A percentile compares a stretch with the other conserved stretches of the same genome.
Conservation (phyloP, 2,329 filamentous ascomycete species). For the Emmonsiellopsis sp. region DNA sequence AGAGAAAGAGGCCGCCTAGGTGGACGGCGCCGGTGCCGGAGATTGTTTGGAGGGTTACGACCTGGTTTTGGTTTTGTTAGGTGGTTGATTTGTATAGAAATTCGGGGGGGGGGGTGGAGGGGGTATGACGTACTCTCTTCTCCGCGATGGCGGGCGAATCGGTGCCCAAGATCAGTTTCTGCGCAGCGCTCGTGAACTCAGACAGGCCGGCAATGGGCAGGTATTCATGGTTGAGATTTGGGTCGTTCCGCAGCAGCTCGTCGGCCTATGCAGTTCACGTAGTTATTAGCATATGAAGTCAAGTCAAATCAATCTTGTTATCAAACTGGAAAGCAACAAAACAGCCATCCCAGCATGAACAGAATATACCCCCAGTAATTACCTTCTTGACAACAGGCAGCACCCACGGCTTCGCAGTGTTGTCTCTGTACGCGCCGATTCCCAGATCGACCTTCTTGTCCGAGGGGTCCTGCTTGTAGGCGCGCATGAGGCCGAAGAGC, state of each 20-base stretch:
- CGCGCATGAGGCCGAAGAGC: slow-evolving; percentile 84
- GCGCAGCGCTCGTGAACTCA: slow-evolving; percentile 78
- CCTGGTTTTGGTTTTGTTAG: slow-evolving; percentile 25
- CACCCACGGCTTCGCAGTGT: slow-evolving; percentile 95
- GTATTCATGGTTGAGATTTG: slow-evolving; percentile 94
- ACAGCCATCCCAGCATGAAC: neutral
- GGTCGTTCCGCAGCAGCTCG: slow-evolving; percentile 77
- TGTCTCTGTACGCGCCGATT: slow-evolving; percentile 87
- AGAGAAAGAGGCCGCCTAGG: slow-evolving; percentile 84
- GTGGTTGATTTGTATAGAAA: neutral
- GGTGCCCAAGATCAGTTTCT: slow-evolving; percentile 75
- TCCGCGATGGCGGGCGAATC: slow-evolving; percentile 75
- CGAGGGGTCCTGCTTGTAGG: slow-evolving; percentile 68
- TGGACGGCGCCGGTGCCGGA: slow-evolving; percentile 95
- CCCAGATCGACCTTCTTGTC: slow-evolving; percentile 87
- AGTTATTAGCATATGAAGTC: slow-evolving; percentile 1
- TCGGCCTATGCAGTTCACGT: slow-evolving; percentile 58
- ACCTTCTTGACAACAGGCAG: slow-evolving; percentile 95
- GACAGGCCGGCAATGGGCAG: slow-evolving; percentile 86
- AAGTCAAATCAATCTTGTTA: neutral
- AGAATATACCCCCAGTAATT: neutral
- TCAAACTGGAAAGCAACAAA: neutral
- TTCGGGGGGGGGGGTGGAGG: neutral
- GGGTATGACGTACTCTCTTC: slow-evolving; percentile 51
- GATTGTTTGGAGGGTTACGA: slow-evolving; percentile 81